A percentile compares a stretch with the other conserved stretches of the same genome.
Evolutionary conservation across 1,284 basidiomycete species (phyloP).

Genomic region (Moesziomyces aphidis): DNA sequence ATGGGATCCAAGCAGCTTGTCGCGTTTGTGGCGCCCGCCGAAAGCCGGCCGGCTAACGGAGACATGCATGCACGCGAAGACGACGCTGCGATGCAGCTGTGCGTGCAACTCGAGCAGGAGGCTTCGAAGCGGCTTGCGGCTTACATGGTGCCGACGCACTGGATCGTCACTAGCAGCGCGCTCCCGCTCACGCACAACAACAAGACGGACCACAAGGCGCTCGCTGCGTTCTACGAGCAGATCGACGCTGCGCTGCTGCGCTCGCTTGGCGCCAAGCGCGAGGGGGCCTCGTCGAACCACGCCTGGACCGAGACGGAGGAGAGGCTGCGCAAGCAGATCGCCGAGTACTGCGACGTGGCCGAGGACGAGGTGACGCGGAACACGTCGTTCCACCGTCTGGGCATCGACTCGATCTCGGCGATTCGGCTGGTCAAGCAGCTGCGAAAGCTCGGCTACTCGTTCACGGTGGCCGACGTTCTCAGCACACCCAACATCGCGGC

Average conservation of each 20-base stretch:
- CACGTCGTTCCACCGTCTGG: conserved; percentile 60
- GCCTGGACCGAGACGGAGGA: conserved; percentile 37
- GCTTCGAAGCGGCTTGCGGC: conserved; percentile 49
- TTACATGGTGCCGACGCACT: conserved; percentile 64
- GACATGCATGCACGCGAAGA: conserved; percentile 25
- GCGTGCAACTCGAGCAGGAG: conserved; percentile 35
- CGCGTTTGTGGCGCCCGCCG: conserved; percentile 46
- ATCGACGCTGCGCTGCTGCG: conserved; percentile 31
- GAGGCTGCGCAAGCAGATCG: conserved; percentile 31
- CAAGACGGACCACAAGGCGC: conserved; percentile 58
- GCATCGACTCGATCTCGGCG: conserved; percentile 64
- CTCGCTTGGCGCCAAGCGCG: conserved; percentile 21
- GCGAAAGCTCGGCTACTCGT: conserved; percentile 12
- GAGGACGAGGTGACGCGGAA: conserved; percentile 33
- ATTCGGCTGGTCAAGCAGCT: conserved; percentile 53
- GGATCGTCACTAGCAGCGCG: conserved; percentile 38
- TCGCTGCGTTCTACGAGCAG: conserved; percentile 33
- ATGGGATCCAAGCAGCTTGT: conserved; percentile 60
- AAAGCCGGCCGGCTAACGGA: conserved; percentile 1
- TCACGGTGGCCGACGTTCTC: conserved; percentile 53
- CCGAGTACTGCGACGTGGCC: conserved; percentile 27
- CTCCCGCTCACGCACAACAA: conserved; percentile 65
- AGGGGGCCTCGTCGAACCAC: conserved; percentile 13
- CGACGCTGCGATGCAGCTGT: conserved; percentile 36
- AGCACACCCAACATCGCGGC: conserved; percentile 44